These are phyloP conservation scores for Trichoderma sp. DNA, from an alignment of 2,329 filamentous ascomycete species.

Conservation along the genomic window DNA sequence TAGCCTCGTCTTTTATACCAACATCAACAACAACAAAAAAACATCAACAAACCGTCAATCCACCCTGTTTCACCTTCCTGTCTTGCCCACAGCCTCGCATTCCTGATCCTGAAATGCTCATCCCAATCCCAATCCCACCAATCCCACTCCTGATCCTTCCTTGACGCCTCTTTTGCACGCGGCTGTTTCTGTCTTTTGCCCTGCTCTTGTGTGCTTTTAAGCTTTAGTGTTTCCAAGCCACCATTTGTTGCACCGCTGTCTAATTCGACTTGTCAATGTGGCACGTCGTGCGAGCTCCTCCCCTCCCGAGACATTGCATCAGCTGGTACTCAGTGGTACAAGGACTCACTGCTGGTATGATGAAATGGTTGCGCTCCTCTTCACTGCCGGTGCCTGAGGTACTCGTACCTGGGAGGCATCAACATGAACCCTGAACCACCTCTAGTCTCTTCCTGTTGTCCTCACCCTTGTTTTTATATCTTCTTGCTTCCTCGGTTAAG, in stretches of 20 bases:
- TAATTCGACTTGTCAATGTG: background rate
- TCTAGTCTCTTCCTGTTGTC: background rate
- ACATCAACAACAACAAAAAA: background rate
- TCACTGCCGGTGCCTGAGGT: background rate
- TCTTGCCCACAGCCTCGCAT: conserved; percentile 6
- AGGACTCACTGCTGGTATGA: background rate
- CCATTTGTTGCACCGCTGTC: background rate
- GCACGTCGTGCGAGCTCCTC: conserved; percentile 1
- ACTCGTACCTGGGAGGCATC: background rate
- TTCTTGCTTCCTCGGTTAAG: background rate
- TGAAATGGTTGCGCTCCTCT: background rate
- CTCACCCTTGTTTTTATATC: background rate
- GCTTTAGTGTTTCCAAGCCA: conserved; percentile 8
- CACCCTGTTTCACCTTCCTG: background rate
- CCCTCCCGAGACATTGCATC: conserved; percentile 12
- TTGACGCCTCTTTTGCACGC: background rate
- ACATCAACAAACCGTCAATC: background rate
- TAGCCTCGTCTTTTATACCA: background rate
- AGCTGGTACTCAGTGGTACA: conserved; percentile 8
- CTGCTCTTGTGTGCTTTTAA: background rate
- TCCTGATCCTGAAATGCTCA: background rate
- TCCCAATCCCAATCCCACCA: background rate
- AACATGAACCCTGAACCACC: background rate
- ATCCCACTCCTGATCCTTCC: background rate
- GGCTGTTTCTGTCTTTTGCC: background rate